Evolutionary conservation across 192 early-diverging fungal species (phyloP).

Genomic region (Neocallimastix lanati): DNA sequence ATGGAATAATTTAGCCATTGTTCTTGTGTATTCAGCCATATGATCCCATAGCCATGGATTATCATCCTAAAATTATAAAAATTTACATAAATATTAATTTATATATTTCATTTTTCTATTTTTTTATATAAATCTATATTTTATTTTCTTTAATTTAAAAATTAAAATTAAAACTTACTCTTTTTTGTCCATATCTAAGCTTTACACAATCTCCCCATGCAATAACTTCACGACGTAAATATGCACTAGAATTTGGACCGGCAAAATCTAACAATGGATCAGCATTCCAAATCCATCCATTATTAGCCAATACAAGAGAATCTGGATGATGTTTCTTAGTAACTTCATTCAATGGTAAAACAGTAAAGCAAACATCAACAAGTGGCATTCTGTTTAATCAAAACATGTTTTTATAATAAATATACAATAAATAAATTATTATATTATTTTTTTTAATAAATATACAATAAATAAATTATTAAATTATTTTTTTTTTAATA

Average conservation of each 20-base stretch:
- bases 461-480: too few species aligned
- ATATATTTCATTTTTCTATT: too few species aligned
- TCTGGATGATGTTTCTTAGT: slow-evolving; percentile 42
- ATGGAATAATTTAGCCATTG: slow-evolving; percentile 74
- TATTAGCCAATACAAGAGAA: slow-evolving; percentile 67
- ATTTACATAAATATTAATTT: too few species aligned
- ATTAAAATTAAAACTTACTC: slow-evolving; percentile 23
- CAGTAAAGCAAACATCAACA: slow-evolving; percentile 90
- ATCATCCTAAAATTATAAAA: slow-evolving; percentile 50
- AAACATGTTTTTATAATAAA: too few species aligned
- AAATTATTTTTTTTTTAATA: too few species aligned
- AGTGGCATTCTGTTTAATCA: slow-evolving; percentile 59
- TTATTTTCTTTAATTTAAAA: too few species aligned
- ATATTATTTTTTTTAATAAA: too few species aligned
- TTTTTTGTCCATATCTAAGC: slow-evolving; percentile 74
- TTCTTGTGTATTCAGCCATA: slow-evolving; percentile 71
- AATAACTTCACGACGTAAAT: slow-evolving; percentile 87
- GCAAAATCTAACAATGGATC: slow-evolving; percentile 89
- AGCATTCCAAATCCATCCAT: slow-evolving; percentile 88
- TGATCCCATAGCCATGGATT: slow-evolving; percentile 95
- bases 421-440: too few species aligned
- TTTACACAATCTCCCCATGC: slow-evolving; percentile 99
- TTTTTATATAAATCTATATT: too few species aligned
- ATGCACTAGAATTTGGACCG: slow-evolving; percentile 62
- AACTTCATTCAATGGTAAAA: slow-evolving; percentile 35